A percentile compares a stretch with the other conserved stretches of the same genome.
phyloP scores from a whole-genome alignment of 176 grass and related monocot species.

The Triticum urartu region DNA sequence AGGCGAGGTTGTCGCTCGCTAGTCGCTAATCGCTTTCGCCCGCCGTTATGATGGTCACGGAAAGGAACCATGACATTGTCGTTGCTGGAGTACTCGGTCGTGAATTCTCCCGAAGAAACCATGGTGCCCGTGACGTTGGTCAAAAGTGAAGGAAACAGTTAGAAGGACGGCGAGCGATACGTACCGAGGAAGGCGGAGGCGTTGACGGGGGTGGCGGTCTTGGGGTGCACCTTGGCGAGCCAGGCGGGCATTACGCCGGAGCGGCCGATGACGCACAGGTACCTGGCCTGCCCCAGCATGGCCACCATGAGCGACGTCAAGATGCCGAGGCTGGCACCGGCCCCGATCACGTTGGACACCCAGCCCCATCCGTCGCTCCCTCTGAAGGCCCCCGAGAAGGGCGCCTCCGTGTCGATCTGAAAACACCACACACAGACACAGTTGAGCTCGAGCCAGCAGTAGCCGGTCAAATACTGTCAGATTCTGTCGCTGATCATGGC shows the following conservation, averaged over 20 bases:
- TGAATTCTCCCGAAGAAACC: not conserved
- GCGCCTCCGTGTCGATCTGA: slow-evolving; percentile 83
- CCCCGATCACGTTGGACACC: slow-evolving; percentile 85
- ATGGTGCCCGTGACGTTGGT: not conserved
- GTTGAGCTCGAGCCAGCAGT: not conserved
- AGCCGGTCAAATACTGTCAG: not conserved
- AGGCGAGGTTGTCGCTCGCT: not conserved
- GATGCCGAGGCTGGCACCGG: slow-evolving; percentile 82
- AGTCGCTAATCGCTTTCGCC: not conserved
- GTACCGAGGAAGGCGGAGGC: slow-evolving; percentile 83
- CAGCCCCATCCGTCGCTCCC: slow-evolving; percentile 54
- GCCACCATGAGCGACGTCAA: slow-evolving; percentile 85
- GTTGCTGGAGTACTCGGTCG: not conserved
- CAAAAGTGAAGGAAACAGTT: not conserved
- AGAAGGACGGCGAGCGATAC: not conserved
- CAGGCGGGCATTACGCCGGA: slow-evolving; percentile 74
- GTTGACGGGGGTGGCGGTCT: slow-evolving; percentile 77
- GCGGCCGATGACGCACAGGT: slow-evolving; percentile 91
- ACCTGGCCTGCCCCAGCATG: slow-evolving; percentile 93
- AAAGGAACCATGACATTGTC: not conserved
- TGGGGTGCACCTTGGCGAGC: slow-evolving; percentile 77
- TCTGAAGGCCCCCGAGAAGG: slow-evolving; percentile 82
- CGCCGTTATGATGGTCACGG: not conserved
- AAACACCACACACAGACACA: not conserved
- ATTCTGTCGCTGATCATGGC: not conserved